Evolutionary conservation across 306 rosid species (phyloP).

Genomic region (Lathyrus aphaca): DNA sequence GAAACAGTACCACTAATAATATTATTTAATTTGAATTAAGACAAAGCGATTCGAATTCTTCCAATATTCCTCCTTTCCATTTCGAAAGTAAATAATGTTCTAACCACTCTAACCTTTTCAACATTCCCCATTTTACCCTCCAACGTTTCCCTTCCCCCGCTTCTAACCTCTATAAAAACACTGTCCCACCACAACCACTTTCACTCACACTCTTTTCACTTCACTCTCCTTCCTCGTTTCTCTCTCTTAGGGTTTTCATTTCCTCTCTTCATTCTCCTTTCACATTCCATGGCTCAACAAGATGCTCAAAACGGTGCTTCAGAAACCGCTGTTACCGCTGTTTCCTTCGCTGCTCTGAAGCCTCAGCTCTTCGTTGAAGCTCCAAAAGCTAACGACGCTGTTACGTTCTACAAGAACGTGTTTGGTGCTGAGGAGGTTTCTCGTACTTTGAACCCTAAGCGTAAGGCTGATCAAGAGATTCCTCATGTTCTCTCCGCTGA

Average conservation of each 20-base stretch:
- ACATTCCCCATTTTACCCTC: constrained; percentile 50
- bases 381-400: constrained; percentile 71
- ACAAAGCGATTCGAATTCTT: not conserved
- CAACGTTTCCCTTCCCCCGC: constrained; percentile 59
- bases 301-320: constrained; percentile 63
- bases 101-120: not conserved
- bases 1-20: too few relatives aligned
- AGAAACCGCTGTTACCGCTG: constrained; percentile 31
- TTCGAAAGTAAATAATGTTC: not conserved
- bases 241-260: constrained; percentile 59
- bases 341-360: constrained; percentile 51
- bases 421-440: constrained; percentile 75
- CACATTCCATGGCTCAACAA: constrained; percentile 58
- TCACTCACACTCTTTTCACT: constrained; percentile 38
- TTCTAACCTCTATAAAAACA: constrained; percentile 55
- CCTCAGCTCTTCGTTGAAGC: constrained; percentile 64
- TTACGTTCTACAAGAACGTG: constrained; percentile 71
- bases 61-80: not conserved
- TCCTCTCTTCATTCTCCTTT: not conserved
- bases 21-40: not conserved
- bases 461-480: constrained; percentile 82
- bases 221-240: not conserved
- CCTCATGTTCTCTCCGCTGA: constrained; percentile 66
- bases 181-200: constrained; percentile 29
- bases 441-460: constrained; percentile 64